Percentiles rank a stretch among this genome's conserved stretches.
phyloP scores from a whole-genome alignment of 495 filamentous ascomycete species.

The Recurvomyces mirabilis region DNA sequence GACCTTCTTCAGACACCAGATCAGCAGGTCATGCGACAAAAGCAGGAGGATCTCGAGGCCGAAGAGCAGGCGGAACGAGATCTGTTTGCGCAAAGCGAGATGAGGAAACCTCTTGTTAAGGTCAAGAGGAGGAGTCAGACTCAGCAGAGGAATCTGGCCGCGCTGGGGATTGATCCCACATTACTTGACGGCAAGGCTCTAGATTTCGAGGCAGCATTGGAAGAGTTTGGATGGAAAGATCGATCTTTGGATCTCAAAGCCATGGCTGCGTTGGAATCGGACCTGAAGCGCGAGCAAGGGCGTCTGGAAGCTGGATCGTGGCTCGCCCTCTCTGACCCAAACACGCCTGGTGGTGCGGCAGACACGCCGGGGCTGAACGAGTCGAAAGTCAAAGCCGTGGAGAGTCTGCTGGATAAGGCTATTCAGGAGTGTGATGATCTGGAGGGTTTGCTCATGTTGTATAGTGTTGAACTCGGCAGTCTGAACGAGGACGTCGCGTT shows the following conservation, averaged over 20 bases:
- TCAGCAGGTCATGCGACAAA: constrained; percentile 28
- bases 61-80: constrained; percentile 5
- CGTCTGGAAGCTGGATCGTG: constrained; percentile 87
- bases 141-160: constrained; percentile 66
- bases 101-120: constrained; percentile 12
- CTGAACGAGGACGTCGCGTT: constrained; percentile 90
- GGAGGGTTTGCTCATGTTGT: constrained; percentile 83
- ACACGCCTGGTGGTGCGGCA: neutral
- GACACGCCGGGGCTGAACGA: constrained; percentile 80
- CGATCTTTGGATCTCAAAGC: constrained; percentile 56
- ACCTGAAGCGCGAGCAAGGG: constrained; percentile 75
- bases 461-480: constrained; percentile 86
- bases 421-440: constrained; percentile 92
- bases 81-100: constrained; percentile 8
- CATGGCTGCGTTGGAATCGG: constrained; percentile 71
- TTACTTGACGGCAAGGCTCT: constrained; percentile 57
- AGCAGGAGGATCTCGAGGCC: constrained; percentile 4
- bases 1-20: neutral
- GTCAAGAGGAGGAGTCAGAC: constrained; percentile 55
- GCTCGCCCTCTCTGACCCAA: too few species aligned
- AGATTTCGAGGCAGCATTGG: constrained; percentile 66
- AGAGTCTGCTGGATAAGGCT: constrained; percentile 70
- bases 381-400: constrained; percentile 71
- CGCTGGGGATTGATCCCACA: constrained; percentile 59
- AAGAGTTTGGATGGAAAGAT: constrained; percentile 85